Conservation (phyloP, 2,329 filamentous ascomycete species). For the Trichoderma sp. region DNA sequence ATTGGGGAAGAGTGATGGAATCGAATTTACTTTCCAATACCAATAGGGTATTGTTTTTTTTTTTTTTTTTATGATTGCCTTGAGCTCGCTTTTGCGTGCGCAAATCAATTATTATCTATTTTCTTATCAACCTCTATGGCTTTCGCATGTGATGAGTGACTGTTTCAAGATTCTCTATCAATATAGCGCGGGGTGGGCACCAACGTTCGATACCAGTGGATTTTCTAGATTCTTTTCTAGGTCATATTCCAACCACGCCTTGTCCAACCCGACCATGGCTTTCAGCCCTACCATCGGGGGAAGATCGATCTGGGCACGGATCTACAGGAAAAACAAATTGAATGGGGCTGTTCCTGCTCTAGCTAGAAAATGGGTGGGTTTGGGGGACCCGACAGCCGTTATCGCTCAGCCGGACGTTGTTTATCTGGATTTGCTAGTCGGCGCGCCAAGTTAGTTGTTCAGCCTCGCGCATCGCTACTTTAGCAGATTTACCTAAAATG, state of each 20-base stretch:
- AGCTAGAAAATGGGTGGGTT: background rate
- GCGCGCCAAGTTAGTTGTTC: too few relatives aligned
- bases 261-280: background rate
- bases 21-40: background rate
- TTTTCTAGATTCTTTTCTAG: too few relatives aligned
- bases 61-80: background rate
- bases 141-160: background rate
- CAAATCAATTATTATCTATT: background rate
- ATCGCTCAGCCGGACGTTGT: background rate
- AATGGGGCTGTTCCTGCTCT: background rate
- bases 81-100: background rate
- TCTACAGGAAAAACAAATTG: constrained; percentile 3
- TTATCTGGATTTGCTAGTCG: too few relatives aligned
- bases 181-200: too few relatives aligned
- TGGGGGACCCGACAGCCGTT: background rate
- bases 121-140: too few relatives aligned
- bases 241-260: background rate
- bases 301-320: background rate
- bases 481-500: too few relatives aligned
- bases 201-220: too few relatives aligned
- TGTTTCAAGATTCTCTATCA: too few relatives aligned
- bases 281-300: constrained; percentile 12
- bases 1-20: too few relatives aligned
- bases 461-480: too few relatives aligned
- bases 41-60: background rate